Conservation (phyloP, 768 basidiomycete species). For the Lactarius indigo region DNA sequence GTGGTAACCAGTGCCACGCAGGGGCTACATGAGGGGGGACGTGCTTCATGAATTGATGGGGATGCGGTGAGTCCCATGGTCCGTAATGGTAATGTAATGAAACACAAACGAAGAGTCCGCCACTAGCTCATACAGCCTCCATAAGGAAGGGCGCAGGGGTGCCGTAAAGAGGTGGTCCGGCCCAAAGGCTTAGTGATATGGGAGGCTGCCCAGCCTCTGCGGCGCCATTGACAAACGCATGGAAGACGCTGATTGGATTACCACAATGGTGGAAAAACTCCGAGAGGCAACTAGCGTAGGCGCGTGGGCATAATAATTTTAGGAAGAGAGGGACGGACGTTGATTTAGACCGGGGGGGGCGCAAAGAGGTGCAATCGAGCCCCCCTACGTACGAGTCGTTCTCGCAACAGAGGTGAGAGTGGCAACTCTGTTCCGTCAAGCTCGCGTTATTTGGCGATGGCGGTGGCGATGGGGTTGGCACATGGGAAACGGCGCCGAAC, state of each 20-base stretch:
- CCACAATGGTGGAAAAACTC: slow-evolving; percentile 19
- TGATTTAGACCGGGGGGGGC: background rate
- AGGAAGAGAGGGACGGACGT: background rate
- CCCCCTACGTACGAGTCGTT: background rate
- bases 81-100: slow-evolving; percentile 14
- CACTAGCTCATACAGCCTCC: slow-evolving; percentile 1
- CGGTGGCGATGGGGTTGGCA: background rate
- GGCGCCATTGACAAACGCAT: slow-evolving; percentile 19
- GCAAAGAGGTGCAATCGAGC: background rate
- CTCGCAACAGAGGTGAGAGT: background rate
- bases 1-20: slow-evolving; percentile 1
- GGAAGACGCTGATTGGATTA: slow-evolving; percentile 18
- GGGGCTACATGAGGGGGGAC: background rate
- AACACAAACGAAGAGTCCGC: slow-evolving; percentile 18
- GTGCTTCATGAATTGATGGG: slow-evolving; percentile 17
- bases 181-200: slow-evolving; percentile 19
- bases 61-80: background rate
- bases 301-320: slow-evolving; percentile 5
- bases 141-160: slow-evolving; percentile 15
- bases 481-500: slow-evolving; percentile 5
- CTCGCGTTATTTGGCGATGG: slow-evolving; percentile 12
- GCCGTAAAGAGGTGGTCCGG: slow-evolving; percentile 16
- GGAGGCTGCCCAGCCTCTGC: slow-evolving; percentile 21
- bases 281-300: slow-evolving; percentile 11
- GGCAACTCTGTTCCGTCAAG: slow-evolving; percentile 15